These are phyloP conservation scores for Globisporangium polare DNA, from an alignment of 352 stramenopile genomes.

Conservation along the genomic window DNA sequence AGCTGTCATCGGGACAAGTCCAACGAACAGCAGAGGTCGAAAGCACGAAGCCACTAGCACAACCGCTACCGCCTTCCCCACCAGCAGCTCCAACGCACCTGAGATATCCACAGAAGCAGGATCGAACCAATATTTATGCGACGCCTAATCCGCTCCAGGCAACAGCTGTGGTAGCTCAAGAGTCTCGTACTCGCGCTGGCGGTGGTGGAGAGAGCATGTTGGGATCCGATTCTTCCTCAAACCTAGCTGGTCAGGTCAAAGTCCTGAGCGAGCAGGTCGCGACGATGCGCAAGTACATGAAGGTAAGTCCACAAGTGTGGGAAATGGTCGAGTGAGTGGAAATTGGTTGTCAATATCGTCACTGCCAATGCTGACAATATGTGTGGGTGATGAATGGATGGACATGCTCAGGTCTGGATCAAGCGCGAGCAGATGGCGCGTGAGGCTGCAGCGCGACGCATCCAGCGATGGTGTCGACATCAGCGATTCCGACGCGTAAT, in stretches of 20 bases:
- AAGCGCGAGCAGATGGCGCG: conserved; percentile 62
- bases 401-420: conserved; percentile 42
- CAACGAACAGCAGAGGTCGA: neutral
- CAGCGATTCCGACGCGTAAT: conserved; percentile 10
- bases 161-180: neutral
- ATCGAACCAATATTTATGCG: neutral
- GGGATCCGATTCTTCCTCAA: neutral
- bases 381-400: neutral
- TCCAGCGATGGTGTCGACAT: conserved; percentile 37
- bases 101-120: neutral
- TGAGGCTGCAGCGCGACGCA: conserved; percentile 32
- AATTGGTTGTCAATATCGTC: neutral
- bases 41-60: neutral
- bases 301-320: conserved; percentile 22
- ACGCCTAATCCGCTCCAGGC: neutral
- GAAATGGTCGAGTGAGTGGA: neutral
- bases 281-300: conserved; percentile 72
- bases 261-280: conserved; percentile 42
- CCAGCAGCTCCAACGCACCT: neutral
- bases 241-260: conserved; percentile 19
- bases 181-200: neutral
- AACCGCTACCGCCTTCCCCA: neutral
- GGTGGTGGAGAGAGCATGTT: neutral
- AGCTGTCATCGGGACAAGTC: neutral
- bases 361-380: conserved; percentile 1